Evolutionary conservation across 2,329 filamentous ascomycete species (phyloP), one percentile per base, ranked within the genome.

Genomic region (Pezicula neosporulosa): DNA sequence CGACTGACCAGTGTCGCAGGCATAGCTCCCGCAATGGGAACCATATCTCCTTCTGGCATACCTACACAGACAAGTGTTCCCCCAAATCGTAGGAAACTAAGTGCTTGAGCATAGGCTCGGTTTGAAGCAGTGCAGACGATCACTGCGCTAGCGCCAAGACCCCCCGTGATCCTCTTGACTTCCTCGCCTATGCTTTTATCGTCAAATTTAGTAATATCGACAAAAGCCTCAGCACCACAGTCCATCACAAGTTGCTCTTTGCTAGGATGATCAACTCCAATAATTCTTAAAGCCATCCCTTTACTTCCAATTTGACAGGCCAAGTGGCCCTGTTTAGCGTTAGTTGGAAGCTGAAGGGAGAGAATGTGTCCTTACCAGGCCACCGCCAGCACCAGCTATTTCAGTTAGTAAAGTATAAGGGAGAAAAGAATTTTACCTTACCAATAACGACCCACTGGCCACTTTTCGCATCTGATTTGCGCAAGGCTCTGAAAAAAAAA

Each of bases 201-300:
- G 49, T 76, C 70, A 36, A 59, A 75, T 50, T 76, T 70, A 28
- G 81, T 80, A 52, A 87, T 72, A 55, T 85, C 81, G 52, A 88
- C 71, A 67, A 87, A 88, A 57, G 80, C 76, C 63, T 87, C 83
- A 0, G 83, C 83, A 8, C 85, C 85, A n/a, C 74, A 82, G 1
- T 78, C 73, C 44, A 76, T 75, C 9, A 80, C 76, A 2, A 87
- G 63, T 12, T 77, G 60, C 58, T 80, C 78, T 65, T 88, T 88
- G 60, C 73, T 77, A 43, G 77, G 79, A 57, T 81, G 74, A 63
- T 88, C 85, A 62, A 88, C 77, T 24, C 82, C 85, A 51, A 87
- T 82, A 35, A 86, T 81, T 42, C 84, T 76, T 56, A 82, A 72
- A 10, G 80, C 82, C 73, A 87, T 83, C 3, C 77, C 84, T n/a